Conservation (phyloP, 768 basidiomycete species). For the Russula sp. region DNA sequence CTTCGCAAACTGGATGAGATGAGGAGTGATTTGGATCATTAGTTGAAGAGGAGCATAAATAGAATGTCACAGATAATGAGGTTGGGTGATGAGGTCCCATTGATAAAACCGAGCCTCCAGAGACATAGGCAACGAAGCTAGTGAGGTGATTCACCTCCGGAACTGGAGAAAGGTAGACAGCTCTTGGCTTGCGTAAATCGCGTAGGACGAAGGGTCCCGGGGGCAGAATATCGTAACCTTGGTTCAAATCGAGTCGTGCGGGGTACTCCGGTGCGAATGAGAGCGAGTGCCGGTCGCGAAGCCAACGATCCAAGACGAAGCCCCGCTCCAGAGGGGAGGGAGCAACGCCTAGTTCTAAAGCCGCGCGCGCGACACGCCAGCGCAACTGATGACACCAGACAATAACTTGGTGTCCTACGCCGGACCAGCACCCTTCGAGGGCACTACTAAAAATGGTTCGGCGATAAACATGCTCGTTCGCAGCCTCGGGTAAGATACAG, state of each 20-base stretch:
- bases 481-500: conserved; percentile 49
- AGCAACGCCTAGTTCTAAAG: conserved; percentile 53
- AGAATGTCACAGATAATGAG: conserved; percentile 41
- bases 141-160: conserved; percentile 18
- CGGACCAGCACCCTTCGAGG: conserved; percentile 89
- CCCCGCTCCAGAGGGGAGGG: conserved; percentile 28
- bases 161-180: conserved; percentile 48
- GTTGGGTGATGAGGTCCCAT: conserved; percentile 43
- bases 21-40: neutral
- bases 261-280: conserved; percentile 25
- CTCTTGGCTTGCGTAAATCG: conserved; percentile 35
- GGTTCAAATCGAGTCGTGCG: neutral
- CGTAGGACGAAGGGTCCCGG: conserved; percentile 36
- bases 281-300: conserved; percentile 51
- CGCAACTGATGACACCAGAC: conserved; percentile 99
- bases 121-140: conserved; percentile 51
- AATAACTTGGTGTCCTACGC: conserved; percentile 92
- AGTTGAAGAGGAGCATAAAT: conserved; percentile 34
- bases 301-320: conserved; percentile 53
- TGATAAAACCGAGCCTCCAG: conserved; percentile 46
- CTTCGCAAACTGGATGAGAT: conserved; percentile 15
- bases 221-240: conserved; percentile 33
- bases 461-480: conserved; percentile 32
- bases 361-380: conserved; percentile 75
- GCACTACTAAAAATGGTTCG: conserved; percentile 77